Percentiles rank a stretch among this genome's conserved stretches.
Conservation (phyloP, 495 filamentous ascomycete genomes). For the Neurospora pannonica region DNA sequence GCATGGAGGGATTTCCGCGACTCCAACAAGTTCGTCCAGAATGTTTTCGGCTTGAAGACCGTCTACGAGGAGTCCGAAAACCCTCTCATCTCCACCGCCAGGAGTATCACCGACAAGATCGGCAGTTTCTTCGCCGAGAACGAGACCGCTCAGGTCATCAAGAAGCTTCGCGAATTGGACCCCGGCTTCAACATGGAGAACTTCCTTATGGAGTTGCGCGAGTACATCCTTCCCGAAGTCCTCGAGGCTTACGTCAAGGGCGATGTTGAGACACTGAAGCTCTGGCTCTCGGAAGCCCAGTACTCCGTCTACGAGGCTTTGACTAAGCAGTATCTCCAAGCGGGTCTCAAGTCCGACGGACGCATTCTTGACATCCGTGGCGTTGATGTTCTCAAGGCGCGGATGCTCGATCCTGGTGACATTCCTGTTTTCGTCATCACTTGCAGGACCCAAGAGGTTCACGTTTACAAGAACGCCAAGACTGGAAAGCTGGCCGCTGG, state of each 20-base stretch:
- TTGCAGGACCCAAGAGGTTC: conserved; percentile 94
- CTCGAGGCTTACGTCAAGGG: conserved; percentile 97
- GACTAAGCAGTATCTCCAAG: conserved; percentile 86
- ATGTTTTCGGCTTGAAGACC: conserved; percentile 70
- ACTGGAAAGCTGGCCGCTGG: conserved; percentile 84
- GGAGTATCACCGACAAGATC: conserved; percentile 84
- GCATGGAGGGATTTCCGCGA: conserved; percentile 91
- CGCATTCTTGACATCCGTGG: conserved; percentile 89
- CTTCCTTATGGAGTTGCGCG: conserved; percentile 87
- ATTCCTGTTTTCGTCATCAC: conserved; percentile 96
- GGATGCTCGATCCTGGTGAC: conserved; percentile 92
- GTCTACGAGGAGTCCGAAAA: conserved; percentile 95
- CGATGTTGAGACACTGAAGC: conserved; percentile 78
- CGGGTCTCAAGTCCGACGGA: conserved; percentile 87
- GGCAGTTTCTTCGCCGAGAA: conserved; percentile 97
- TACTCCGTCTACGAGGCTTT: conserved; percentile 90
- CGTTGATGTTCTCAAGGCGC: conserved; percentile 80
- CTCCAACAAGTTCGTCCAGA: conserved; percentile 77
- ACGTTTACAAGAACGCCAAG: conserved; percentile 90
- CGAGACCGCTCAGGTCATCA: conserved; percentile 93
- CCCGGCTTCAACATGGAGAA: conserved; percentile 89
- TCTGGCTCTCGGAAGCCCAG: conserved; percentile 93
- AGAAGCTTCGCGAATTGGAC: conserved; percentile 95
- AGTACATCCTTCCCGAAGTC: conserved; percentile 96
- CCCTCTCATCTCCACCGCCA: conserved; percentile 83